phyloP scores from a whole-genome alignment of 2,329 filamentous ascomycete species.

The Colletotrichum nymphaeae region DNA sequence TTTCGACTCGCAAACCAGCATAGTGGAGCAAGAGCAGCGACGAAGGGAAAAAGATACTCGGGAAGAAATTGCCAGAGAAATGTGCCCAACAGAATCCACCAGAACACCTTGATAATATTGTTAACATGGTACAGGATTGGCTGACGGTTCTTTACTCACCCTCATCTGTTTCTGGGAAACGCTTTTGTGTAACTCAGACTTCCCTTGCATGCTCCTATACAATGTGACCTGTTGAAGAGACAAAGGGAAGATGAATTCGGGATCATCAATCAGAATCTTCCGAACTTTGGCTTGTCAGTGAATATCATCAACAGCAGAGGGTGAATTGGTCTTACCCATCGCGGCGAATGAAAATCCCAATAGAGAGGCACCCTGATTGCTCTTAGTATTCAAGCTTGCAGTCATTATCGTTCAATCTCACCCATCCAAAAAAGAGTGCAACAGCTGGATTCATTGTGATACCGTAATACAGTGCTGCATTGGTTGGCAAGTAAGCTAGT shows the following conservation, averaged over 20 bases:
- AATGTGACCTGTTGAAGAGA: slow-evolving; percentile 30
- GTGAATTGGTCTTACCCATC: slow-evolving; percentile 50
- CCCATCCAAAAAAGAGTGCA: slow-evolving; percentile 69
- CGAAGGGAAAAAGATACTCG: slow-evolving; percentile 69
- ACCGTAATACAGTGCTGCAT: slow-evolving; percentile 68
- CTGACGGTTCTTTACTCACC: background rate
- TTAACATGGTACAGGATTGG: background rate
- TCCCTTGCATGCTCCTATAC: slow-evolving; percentile 31
- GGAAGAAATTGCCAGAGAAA: slow-evolving; percentile 72
- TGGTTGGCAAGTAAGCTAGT: slow-evolving; percentile 37
- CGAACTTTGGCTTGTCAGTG: slow-evolving; percentile 39
- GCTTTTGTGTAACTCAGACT: slow-evolving; percentile 24
- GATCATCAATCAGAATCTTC: slow-evolving; percentile 69
- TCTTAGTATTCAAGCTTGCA: background rate
- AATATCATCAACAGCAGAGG: too few species aligned
- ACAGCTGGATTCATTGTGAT: slow-evolving; percentile 63
- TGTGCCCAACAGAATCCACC: slow-evolving; percentile 61
- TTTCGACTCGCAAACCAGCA: slow-evolving; percentile 73
- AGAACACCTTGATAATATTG: slow-evolving; percentile 62
- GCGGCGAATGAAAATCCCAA: slow-evolving; percentile 59
- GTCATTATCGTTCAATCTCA: slow-evolving; percentile 65
- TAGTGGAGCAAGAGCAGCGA: slow-evolving; percentile 69
- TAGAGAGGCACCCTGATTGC: slow-evolving; percentile 15
- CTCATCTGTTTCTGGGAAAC: slow-evolving; percentile 25
- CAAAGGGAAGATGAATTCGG: slow-evolving; percentile 49